Percentiles rank a stretch among this genome's conserved stretches.
These are phyloP conservation scores for Phycomyces nitens DNA, from an alignment of 192 early-diverging fungal genomes.

Conservation along the genomic window DNA sequence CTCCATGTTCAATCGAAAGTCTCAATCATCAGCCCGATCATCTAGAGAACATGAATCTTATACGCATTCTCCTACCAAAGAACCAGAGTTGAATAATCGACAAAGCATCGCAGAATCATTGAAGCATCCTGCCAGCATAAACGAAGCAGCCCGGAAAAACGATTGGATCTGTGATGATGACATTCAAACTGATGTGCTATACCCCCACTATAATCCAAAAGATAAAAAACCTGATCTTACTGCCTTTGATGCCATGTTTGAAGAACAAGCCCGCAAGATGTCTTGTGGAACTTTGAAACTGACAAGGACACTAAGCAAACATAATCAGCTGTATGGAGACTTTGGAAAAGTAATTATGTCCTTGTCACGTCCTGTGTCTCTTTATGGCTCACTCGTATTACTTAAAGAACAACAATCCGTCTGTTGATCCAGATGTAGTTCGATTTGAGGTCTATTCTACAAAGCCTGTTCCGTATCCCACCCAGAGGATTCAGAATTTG, in stretches of 20 bases:
- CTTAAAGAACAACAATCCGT: background rate
- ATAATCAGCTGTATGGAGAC: slow-evolving; percentile 5
- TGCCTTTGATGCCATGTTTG: slow-evolving; percentile 7
- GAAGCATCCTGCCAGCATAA: too few species aligned
- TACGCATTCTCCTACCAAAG: too few species aligned
- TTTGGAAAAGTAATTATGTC: background rate
- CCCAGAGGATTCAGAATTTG: background rate
- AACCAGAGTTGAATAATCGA: too few species aligned
- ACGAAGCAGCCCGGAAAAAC: too few species aligned
- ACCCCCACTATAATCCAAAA: background rate
- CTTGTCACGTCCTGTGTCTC: background rate
- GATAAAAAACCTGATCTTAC: background rate
- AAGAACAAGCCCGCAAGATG: slow-evolving; percentile 7
- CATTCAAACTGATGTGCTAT: slow-evolving; percentile 8
- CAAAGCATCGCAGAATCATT: too few species aligned
- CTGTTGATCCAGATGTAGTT: background rate
- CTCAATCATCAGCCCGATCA: too few species aligned
- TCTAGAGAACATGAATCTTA: too few species aligned
- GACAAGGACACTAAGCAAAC: slow-evolving; percentile 4
- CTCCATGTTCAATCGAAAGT: too few species aligned
- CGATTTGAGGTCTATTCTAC: background rate
- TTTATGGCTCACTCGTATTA: background rate
- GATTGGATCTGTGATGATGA: background rate
- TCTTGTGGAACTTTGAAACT: background rate
- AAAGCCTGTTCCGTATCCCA: background rate